phyloP scores from a whole-genome alignment of 768 basidiomycete genomes.

The Sistotremastrum suecicum region DNA sequence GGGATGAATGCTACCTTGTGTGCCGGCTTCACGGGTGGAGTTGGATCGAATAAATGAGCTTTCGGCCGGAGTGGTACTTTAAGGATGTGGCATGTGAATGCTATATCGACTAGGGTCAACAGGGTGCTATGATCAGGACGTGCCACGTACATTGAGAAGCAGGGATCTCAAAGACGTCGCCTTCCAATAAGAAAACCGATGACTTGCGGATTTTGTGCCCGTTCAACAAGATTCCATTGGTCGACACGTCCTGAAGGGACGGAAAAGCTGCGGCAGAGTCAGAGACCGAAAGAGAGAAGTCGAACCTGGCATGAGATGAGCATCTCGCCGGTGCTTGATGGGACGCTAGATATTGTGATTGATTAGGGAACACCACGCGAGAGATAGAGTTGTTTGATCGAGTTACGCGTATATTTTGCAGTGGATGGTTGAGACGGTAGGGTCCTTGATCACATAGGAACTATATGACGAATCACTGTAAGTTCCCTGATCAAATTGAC shows the following conservation, averaged over 20 bases:
- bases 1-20: slow-evolving; percentile 32
- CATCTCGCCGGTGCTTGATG: slow-evolving; percentile 53
- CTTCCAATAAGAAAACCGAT: slow-evolving; percentile 63
- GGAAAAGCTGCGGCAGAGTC: neutral
- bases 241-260: slow-evolving; percentile 48
- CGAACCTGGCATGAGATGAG: slow-evolving; percentile 68
- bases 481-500: neutral
- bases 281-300: neutral
- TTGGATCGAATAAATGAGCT: slow-evolving; percentile 43
- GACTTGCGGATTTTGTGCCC: slow-evolving; percentile 52
- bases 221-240: slow-evolving; percentile 63
- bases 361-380: neutral
- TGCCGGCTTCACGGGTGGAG: slow-evolving; percentile 36
- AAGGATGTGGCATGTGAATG: slow-evolving; percentile 53
- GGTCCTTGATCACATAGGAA: slow-evolving; percentile 51
- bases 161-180: slow-evolving; percentile 56
- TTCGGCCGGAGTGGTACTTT: slow-evolving; percentile 35
- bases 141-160: slow-evolving; percentile 37
- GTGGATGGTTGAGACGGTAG: slow-evolving; percentile 53
- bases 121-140: neutral
- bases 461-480: slow-evolving; percentile 9
- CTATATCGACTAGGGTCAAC: slow-evolving; percentile 19
- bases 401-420: slow-evolving; percentile 72
- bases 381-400: neutral
- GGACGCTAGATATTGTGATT: slow-evolving; percentile 31